phyloP scores from a whole-genome alignment of 805 yeast species.

The Hagleromyces aurorensis region DNA sequence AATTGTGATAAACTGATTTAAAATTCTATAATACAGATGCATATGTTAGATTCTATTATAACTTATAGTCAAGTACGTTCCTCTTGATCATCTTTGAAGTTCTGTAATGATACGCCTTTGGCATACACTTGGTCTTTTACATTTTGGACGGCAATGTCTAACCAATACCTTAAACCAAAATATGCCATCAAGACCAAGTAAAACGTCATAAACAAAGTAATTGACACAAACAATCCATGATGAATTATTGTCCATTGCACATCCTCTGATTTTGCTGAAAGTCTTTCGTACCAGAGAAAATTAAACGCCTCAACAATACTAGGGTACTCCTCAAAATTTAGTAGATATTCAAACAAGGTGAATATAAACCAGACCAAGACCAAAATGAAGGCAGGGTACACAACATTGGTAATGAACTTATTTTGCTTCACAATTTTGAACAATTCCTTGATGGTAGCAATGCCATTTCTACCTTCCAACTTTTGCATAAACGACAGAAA shows the following conservation, averaged over 20 bases:
- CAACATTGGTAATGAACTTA: no score
- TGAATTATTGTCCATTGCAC: constrained; percentile 18
- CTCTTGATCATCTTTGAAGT: no score
- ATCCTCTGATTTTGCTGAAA: constrained; percentile 6
- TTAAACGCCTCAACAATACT: constrained; percentile 12
- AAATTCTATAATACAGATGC: no score
- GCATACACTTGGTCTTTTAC: constrained; percentile 54
- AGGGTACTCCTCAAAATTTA: constrained; percentile 11
- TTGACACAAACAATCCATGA: constrained; percentile 11
- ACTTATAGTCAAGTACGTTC: no score
- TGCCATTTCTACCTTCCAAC: no score
- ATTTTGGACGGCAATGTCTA: constrained; percentile 27
- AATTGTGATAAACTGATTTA: no score
- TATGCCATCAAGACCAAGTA: constrained; percentile 4
- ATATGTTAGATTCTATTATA: no score
- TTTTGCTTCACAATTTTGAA: no score
- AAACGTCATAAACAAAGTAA: constrained; percentile 6
- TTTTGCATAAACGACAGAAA: no score
- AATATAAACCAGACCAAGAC: constrained; percentile 12
- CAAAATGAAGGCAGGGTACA: no score
- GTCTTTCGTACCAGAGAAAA: constrained; percentile 12
- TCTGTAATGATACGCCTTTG: constrained; percentile 48
- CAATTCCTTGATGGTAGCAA: no score
- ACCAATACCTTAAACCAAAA: constrained; percentile 15
- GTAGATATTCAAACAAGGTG: constrained; percentile 14